Evolutionary conservation across 1,284 basidiomycete genomes (phyloP).

Genomic region (Tylopilus sp.): DNA sequence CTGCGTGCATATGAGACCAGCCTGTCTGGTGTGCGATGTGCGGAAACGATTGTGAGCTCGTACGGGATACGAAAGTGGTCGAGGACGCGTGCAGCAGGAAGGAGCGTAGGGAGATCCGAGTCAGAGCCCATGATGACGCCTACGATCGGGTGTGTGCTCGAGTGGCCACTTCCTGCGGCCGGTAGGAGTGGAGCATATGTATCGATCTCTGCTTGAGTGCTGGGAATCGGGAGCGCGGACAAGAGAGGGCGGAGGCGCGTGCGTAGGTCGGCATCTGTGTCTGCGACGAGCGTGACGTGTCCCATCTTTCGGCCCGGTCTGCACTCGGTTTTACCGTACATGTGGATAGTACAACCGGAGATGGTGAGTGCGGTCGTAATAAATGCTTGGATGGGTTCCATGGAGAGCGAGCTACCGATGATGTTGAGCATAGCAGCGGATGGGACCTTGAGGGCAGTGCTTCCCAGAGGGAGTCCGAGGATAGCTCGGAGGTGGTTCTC

Average conservation of each 20-base stretch:
- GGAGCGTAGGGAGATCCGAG: constrained; percentile 94
- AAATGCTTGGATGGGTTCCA: constrained; percentile 60
- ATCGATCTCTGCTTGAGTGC: constrained; percentile 50
- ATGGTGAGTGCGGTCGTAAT: constrained; percentile 56
- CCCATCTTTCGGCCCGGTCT: constrained; percentile 97
- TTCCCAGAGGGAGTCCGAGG: constrained; percentile 86
- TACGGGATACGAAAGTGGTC: constrained; percentile 84
- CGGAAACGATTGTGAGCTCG: constrained; percentile 95
- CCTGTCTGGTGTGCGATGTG: constrained; percentile 91
- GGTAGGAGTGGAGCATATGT: constrained; percentile 53
- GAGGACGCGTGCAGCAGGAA: constrained; percentile 84
- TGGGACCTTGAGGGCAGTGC: constrained; percentile 85
- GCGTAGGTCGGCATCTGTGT: constrained; percentile 77
- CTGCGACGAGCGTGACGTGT: constrained; percentile 89
- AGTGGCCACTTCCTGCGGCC: constrained; percentile 48
- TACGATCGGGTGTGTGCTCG: constrained; percentile 77
- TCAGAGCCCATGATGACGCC: constrained; percentile 99
- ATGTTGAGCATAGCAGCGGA: constrained; percentile 95
- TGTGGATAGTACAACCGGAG: constrained; percentile 81
- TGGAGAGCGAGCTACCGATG: constrained; percentile 72
- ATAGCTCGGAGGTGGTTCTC: constrained; percentile 99
- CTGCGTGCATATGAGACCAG: constrained; percentile 82
- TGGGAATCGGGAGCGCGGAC: constrained; percentile 56
- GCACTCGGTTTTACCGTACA: constrained; percentile 92
- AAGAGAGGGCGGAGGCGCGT: constrained; percentile 72